phyloP scores from a whole-genome alignment of 768 basidiomycete species.

The Amanita muscaria region DNA sequence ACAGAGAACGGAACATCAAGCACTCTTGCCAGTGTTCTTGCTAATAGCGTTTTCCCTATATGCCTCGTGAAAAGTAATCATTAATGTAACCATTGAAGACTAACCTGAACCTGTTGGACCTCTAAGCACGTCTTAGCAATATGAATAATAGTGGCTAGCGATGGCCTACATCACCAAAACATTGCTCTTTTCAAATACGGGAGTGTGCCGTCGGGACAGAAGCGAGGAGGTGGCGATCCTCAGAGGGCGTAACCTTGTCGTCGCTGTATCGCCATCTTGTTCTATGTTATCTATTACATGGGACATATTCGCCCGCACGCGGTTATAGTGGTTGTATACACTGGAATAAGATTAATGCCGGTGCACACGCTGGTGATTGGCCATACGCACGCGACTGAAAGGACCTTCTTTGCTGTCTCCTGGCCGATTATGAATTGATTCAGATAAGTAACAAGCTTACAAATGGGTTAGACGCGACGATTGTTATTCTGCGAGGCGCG shows the following conservation, averaged over 20 bases:
- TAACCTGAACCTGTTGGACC: conserved; percentile 83
- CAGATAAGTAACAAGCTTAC: conserved; percentile 74
- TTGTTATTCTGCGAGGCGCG: background rate
- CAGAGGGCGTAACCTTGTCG: conserved; percentile 59
- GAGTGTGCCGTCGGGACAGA: conserved; percentile 35
- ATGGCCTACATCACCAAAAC: conserved; percentile 75
- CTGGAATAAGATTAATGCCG: conserved; percentile 28
- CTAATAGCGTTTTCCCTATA: conserved; percentile 89
- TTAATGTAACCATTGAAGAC: conserved; percentile 9
- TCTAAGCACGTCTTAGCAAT: conserved; percentile 24
- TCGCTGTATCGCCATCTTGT: conserved; percentile 26
- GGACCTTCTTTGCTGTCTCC: conserved; percentile 84
- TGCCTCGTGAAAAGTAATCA: conserved; percentile 1
- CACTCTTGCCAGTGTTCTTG: conserved; percentile 84
- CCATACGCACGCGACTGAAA: conserved; percentile 81
- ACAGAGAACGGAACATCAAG: conserved; percentile 92
- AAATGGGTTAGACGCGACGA: background rate
- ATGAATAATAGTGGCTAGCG: conserved; percentile 3
- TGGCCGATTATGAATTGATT: conserved; percentile 90
- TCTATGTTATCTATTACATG: conserved; percentile 27
- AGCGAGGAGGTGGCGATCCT: conserved; percentile 28
- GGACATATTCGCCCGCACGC: conserved; percentile 64
- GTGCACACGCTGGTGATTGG: conserved; percentile 1
- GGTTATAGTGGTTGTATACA: conserved; percentile 93
- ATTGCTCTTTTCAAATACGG: conserved; percentile 91